A percentile compares a stretch with the other conserved stretches of the same genome.
Evolutionary conservation across 2,329 filamentous ascomycete genomes (phyloP).

Genomic region (Magnaporthiopsis rhizophila): DNA sequence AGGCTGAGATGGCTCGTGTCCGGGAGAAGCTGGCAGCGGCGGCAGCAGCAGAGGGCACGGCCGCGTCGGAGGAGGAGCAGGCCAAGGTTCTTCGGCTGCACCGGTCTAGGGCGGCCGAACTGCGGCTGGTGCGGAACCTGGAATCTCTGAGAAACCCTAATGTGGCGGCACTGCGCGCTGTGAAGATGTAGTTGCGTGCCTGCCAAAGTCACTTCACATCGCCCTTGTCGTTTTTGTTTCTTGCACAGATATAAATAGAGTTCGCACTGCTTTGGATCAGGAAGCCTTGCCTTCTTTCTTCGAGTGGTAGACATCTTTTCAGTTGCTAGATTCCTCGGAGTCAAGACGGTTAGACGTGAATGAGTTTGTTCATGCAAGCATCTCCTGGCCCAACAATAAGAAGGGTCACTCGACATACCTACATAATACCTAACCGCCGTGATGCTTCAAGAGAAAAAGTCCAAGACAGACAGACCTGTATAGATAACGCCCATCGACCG

Average conservation of each 20-base stretch:
- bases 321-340: not conserved
- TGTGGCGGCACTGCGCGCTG: slow-evolving; percentile 50
- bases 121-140: slow-evolving; percentile 72
- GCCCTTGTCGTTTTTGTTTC: not conserved
- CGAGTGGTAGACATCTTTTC: not conserved
- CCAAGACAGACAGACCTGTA: not conserved
- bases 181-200: slow-evolving; percentile 30
- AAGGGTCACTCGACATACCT: no score
- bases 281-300: not conserved
- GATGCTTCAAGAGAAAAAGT: not conserved
- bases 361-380: not conserved
- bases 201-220: not conserved
- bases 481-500: not conserved
- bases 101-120: slow-evolving; percentile 77
- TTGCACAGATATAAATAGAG: not conserved
- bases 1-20: slow-evolving; percentile 36
- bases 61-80: slow-evolving; percentile 15
- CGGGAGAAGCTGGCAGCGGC: slow-evolving; percentile 28
- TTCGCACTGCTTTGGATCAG: not conserved
- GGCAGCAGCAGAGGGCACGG: slow-evolving; percentile 23
- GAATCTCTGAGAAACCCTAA: slow-evolving; percentile 59
- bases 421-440: not conserved
- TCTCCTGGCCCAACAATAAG: no score
- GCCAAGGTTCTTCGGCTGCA: slow-evolving; percentile 55
- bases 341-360: not conserved